A percentile compares a stretch with the other conserved stretches of the same genome.
phyloP scores from a whole-genome alignment of 768 basidiomycete species.

The Chalciporus sphaerocephalus region DNA sequence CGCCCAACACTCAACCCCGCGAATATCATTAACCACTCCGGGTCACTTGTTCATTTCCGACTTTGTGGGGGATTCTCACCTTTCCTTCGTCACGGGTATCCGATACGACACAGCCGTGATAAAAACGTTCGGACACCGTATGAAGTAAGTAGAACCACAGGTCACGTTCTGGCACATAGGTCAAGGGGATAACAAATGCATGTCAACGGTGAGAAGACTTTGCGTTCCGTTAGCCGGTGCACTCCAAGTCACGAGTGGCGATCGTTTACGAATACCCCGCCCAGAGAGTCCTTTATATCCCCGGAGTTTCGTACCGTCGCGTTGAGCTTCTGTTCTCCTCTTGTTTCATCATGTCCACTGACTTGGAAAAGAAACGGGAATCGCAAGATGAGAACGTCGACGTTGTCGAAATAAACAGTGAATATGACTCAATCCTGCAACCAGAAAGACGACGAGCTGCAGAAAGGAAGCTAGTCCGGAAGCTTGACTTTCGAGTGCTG shows the following conservation, averaged over 20 bases:
- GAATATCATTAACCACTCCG: not conserved
- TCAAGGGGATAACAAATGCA: not conserved
- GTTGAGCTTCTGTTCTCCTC: not conserved
- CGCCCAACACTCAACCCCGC: not conserved
- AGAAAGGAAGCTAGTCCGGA: conserved; percentile 42
- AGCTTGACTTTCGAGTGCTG: conserved; percentile 52
- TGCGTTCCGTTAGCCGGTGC: not conserved
- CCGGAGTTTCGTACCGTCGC: not conserved
- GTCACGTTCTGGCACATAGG: not conserved
- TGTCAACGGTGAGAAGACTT: not conserved
- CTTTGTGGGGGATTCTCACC: not conserved
- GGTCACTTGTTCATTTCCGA: not conserved
- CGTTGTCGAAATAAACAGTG: not conserved
- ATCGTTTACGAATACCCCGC: not conserved
- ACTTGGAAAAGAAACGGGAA: conserved; percentile 14
- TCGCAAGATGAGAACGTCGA: conserved; percentile 1
- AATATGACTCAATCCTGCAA: not conserved
- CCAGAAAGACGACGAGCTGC: conserved; percentile 7
- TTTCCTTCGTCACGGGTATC: conserved; percentile 5
- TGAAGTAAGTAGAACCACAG: not conserved
- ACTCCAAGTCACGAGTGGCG: not conserved
- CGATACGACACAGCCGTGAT: not conserved
- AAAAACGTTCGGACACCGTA: not conserved
- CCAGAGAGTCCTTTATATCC: conserved; percentile 2
- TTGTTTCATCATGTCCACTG: conserved; percentile 11